phyloP scores from a whole-genome alignment of 1,284 basidiomycete species.

The Rhodotorula sp. region DNA sequence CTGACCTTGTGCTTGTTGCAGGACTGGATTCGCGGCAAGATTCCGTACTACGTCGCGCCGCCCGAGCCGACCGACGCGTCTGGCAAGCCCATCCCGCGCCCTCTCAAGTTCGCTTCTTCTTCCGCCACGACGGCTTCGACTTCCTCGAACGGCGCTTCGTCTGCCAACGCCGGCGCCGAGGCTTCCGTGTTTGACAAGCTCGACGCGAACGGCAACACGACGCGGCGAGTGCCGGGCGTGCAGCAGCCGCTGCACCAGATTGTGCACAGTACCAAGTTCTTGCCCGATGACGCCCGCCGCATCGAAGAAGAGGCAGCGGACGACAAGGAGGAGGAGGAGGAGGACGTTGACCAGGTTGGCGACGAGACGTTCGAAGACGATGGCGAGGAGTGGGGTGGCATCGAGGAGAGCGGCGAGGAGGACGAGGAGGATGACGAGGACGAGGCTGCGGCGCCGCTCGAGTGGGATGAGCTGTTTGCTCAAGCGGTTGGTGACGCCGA shows the following conservation, averaged over 20 bases:
- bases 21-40: slow-evolving; percentile 96
- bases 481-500: slow-evolving; percentile 32
- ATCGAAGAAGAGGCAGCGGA: slow-evolving; percentile 41
- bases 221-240: slow-evolving; percentile 57
- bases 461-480: slow-evolving; percentile 42
- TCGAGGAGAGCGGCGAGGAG: slow-evolving; percentile 45
- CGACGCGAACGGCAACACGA: slow-evolving; percentile 48
- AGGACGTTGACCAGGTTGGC: slow-evolving; percentile 53
- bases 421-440: slow-evolving; percentile 44
- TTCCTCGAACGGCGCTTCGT: neutral
- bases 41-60: slow-evolving; percentile 57
- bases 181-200: neutral
- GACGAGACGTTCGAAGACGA: slow-evolving; percentile 39
- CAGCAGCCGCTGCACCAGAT: slow-evolving; percentile 59
- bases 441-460: slow-evolving; percentile 25
- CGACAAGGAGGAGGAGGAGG: slow-evolving; percentile 53
- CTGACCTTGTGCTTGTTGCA: slow-evolving; percentile 4
- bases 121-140: slow-evolving; percentile 24
- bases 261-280: slow-evolving; percentile 58
- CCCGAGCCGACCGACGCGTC: slow-evolving; percentile 49
- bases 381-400: slow-evolving; percentile 46
- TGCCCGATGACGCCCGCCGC: slow-evolving; percentile 52
- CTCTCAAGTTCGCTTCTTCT: slow-evolving; percentile 36
- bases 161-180: neutral
- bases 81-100: slow-evolving; percentile 35